Base-by-base conservation (phyloP, 139 green algal species). In the Volvox reticuliferus region DNA sequence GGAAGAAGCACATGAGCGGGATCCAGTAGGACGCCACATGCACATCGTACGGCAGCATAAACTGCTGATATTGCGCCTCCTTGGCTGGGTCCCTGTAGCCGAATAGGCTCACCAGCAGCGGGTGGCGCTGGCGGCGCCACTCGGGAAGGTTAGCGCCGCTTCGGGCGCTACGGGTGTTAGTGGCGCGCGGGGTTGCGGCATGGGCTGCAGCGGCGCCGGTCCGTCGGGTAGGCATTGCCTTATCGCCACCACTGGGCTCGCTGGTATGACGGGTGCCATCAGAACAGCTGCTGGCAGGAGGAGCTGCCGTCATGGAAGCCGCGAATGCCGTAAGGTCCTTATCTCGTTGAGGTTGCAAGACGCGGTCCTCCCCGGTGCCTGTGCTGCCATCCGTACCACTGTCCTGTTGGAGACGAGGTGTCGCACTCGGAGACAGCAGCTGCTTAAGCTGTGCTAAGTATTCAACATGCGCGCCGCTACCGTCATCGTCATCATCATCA, bases 11-110 rank as follows among this genome's bases (percentile, higher is more conserved):
- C 83, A 88, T 88, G 12, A 80, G 24, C 18, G 67, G 83, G 61
- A 50, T 65, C 83, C 83, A 88, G 26, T 44, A 80, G 12, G 36
- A 24, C 67, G 67, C 67, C 83, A 88, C 83, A 2, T 80, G 83
- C 26, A 22, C 36, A 17, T 88, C 67, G 67, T 69, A 44, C 67
- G 83, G 36, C 67, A 37, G 18, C 35, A n/a, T n/a, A 35, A 88
- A 88, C 22, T 28, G 32, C 24, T 44, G 33, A 65, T 35, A 88
- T 13, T 28, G 24, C 32, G 24, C 36, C 65, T 88, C 83, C 1
- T 9, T 18, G 26, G 35, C 67, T 33, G 35, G 35, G 36, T 88
- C 83, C 0, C 19, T 16, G 83, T 88, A 79, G 67, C 83, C 83
- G 0, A 88, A 26, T 33, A 88, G 67, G 67, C 62, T 76, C 37